Conservation (phyloP, 345 rosid genomes). For the Viola odorata region DNA sequence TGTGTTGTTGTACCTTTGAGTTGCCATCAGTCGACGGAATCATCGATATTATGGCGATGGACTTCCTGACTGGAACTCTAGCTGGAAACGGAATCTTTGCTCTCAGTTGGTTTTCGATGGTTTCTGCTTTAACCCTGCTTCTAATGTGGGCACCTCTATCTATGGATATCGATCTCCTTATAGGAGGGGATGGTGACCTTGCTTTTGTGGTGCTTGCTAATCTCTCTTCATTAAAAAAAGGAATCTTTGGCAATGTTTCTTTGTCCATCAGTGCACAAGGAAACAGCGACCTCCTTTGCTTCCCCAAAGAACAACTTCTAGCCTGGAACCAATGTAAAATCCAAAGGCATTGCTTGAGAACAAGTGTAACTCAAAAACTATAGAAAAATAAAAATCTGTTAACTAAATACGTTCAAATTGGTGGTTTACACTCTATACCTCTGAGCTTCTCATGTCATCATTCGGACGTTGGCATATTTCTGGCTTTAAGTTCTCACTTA, state of each 20-base stretch:
- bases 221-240: conserved; percentile 47
- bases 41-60: conserved; percentile 36
- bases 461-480: conserved; percentile 47
- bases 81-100: conserved; percentile 76
- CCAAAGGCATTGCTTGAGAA: neutral
- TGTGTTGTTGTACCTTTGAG: conserved; percentile 16
- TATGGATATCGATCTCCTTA: conserved; percentile 68
- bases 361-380: neutral
- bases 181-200: conserved; percentile 76
- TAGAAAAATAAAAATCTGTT: neutral
- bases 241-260: conserved; percentile 44
- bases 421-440: conserved; percentile 35
- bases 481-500: conserved; percentile 35
- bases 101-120: conserved; percentile 46
- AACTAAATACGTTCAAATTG: neutral
- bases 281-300: conserved; percentile 72
- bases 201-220: conserved; percentile 31
- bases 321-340: conserved; percentile 36
- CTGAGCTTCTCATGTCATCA: conserved; percentile 43
- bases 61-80: conserved; percentile 61
- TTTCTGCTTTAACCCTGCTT: conserved; percentile 53
- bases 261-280: conserved; percentile 61
- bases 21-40: conserved; percentile 40
- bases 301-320: conserved; percentile 82
- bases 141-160: conserved; percentile 65